These are phyloP conservation scores for Linnemannia hyalina DNA, from an alignment of 192 early-diverging fungal genomes.

Conservation along the genomic window DNA sequence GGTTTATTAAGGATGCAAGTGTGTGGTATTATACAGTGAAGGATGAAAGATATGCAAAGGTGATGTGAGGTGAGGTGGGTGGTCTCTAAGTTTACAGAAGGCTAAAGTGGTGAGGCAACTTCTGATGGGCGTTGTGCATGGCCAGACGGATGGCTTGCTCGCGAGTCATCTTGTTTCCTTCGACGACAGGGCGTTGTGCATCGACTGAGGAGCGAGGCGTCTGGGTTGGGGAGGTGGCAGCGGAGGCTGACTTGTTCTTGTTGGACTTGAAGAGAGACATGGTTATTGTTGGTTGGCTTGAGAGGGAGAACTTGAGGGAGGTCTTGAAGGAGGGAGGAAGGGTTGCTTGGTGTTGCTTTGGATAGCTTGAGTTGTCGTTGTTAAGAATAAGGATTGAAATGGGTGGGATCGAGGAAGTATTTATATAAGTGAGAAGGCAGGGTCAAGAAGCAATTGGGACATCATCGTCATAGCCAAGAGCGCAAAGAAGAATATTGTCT, in stretches of 20 bases:
- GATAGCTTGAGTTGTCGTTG: neutral
- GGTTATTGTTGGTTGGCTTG: neutral
- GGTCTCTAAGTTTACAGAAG: neutral
- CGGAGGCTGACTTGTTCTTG: neutral
- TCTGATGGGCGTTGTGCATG: neutral
- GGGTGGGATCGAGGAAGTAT: too few species aligned
- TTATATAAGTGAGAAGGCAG: too few species aligned
- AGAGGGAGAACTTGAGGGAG: neutral
- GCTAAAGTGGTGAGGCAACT: slow-evolving; percentile 4
- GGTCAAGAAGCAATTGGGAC: neutral
- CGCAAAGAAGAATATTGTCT: neutral
- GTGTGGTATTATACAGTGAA: too few species aligned
- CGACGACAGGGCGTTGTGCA: neutral
- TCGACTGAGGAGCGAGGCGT: neutral
- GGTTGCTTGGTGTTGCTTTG: neutral
- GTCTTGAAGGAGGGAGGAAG: neutral
- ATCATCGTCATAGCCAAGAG: neutral
- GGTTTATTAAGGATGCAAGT: too few species aligned
- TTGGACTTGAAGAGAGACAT: neutral
- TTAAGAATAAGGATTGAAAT: too few species aligned
- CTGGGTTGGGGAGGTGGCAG: neutral
- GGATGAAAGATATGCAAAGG: too few species aligned
- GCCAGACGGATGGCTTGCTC: neutral
- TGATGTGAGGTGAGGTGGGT: neutral
- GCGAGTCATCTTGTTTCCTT: neutral